phyloP scores from a whole-genome alignment of 2,329 filamentous ascomycete genomes.

The Scytalidium sp. region DNA sequence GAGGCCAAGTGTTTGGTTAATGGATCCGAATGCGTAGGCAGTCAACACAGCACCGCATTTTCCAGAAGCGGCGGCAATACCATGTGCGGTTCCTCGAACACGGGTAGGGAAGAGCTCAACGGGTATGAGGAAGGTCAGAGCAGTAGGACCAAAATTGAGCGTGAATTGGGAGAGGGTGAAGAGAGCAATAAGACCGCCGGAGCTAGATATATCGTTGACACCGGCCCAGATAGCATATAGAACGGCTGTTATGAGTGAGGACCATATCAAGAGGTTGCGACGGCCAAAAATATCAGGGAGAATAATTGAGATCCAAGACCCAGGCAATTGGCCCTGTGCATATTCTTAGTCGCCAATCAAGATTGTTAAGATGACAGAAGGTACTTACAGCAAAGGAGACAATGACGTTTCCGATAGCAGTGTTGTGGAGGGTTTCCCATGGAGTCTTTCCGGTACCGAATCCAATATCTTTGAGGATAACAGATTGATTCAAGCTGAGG shows the following conservation, averaged over 20 bases:
- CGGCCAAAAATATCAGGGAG: conserved; percentile 4
- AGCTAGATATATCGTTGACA: background rate
- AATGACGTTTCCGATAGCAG: conserved; percentile 5
- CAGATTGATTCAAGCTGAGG: background rate
- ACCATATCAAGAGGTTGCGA: background rate
- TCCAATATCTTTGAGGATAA: conserved; percentile 1
- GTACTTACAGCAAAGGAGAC: conserved; percentile 3
- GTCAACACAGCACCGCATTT: conserved; percentile 52
- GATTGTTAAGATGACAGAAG: background rate
- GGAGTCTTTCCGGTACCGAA: background rate
- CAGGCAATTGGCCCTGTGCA: conserved; percentile 1
- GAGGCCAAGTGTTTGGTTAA: conserved; percentile 20
- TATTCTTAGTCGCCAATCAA: background rate
- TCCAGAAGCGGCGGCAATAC: conserved; percentile 56
- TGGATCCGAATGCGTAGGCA: conserved; percentile 20
- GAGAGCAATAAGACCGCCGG: conserved; percentile 15
- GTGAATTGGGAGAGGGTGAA: conserved; percentile 43
- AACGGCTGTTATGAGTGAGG: background rate
- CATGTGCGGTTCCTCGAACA: conserved; percentile 59
- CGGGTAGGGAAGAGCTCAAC: conserved; percentile 62
- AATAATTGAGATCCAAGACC: background rate
- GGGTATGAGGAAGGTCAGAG: conserved; percentile 61
- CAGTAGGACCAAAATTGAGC: conserved; percentile 52
- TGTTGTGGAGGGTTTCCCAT: conserved; percentile 4
- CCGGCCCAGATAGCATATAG: conserved; percentile 5